Base-by-base conservation (phyloP, 306 rosid genomes). In the Cicer chorassanicum region DNA sequence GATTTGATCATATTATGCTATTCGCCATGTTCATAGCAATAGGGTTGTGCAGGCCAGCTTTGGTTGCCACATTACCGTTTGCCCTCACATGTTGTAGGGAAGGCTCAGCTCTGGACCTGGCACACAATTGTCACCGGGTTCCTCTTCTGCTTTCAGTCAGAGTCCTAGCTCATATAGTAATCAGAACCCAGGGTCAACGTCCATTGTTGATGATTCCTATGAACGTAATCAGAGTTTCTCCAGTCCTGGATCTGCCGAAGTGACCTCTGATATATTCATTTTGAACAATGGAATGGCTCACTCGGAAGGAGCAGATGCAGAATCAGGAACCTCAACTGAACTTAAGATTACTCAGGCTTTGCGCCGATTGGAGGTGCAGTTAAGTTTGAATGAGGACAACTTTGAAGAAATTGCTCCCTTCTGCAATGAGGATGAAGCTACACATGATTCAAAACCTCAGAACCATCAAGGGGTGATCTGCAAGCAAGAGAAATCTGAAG, bases 291-390 rank as follows among this genome's bases (percentile, higher is more conserved):
- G 71, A 80, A 68, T 44, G 73, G 82, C 75, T 80, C 80, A 80
- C 68, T 60, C 68, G 64, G 82, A 86, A 53, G 84, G 81, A 69
- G 63, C 84, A 18, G 82, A 84, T 76, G 80, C 80, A 74, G 89
- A 84, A 61, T 84, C 82, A 61, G 80, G 80, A 70, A 56, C 74
- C 79, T 76, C 87, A 16, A 16, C 86, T 42, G 84, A 78, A 51
- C 29, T 65, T 43, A 82, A 86, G 64, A 89, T 94, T 84, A 81
- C 84, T 73, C 88, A 86, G 56, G 96, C 95, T 76, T 75, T 95
- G 82, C 86, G 89, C 68, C 88, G 87, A 74, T 84, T 90, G 59
- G 92, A 95, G 88, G 91, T 84, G 83, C 99, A 92, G 75, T 85
- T 95, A 77, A 95, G 97, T 88, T 84, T 95, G 72, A 87, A 86